These are phyloP conservation scores for Triangularia verruculosa DNA, from an alignment of 2,329 filamentous ascomycete species.

Conservation along the genomic window DNA sequence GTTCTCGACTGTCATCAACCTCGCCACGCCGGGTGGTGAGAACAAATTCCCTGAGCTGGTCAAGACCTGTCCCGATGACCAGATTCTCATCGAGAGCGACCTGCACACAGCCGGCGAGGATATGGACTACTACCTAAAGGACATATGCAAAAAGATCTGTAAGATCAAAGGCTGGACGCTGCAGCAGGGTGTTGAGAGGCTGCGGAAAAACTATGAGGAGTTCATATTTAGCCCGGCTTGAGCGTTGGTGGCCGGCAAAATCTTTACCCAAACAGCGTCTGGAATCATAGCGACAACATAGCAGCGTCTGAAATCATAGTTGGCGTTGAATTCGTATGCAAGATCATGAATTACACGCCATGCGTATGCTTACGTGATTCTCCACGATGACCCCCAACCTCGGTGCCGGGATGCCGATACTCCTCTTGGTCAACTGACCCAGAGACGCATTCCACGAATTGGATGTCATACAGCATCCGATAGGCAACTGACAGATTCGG, in stretches of 20 bases:
- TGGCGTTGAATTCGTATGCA: background rate
- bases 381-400: background rate
- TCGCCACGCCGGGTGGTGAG: conserved; percentile 51
- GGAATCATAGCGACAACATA: background rate
- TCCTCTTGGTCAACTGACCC: background rate
- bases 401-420: background rate
- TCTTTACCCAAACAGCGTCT: background rate
- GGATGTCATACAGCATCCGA: background rate
- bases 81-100: conserved; percentile 86
- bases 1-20: conserved; percentile 82
- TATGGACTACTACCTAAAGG: conserved; percentile 77
- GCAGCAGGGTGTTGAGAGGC: conserved; percentile 62
- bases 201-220: conserved; percentile 72
- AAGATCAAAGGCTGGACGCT: conserved; percentile 73
- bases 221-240: conserved; percentile 64
- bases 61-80: conserved; percentile 69
- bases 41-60: conserved; percentile 62
- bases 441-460: background rate
- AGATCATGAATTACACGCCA: background rate
- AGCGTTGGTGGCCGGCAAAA: background rate
- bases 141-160: conserved; percentile 74
- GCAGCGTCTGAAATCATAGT: background rate
- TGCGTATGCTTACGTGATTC: background rate
- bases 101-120: conserved; percentile 74
- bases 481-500: background rate